Percentiles rank a stretch among this genome's conserved stretches.
These are phyloP conservation scores for Blastobotrys mokoenaii DNA, from an alignment of 805 yeast species.

Conservation along the genomic window DNA sequence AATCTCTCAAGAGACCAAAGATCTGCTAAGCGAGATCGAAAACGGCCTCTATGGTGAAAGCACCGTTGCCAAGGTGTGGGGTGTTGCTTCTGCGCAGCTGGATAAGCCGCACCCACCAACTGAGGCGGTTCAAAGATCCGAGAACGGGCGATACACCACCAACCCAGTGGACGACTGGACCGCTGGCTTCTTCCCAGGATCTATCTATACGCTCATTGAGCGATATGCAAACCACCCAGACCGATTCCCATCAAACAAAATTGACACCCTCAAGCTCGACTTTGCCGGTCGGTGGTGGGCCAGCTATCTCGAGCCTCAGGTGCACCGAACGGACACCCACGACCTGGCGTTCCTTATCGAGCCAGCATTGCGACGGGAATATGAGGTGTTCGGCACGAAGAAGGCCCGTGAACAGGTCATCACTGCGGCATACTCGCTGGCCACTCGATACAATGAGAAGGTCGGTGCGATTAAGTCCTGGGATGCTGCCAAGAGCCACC, in stretches of 20 bases:
- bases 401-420: constrained; percentile 19
- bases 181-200: constrained; percentile 18
- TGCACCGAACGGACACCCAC: constrained; percentile 23
- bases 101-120: constrained; percentile 7
- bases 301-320: constrained; percentile 7
- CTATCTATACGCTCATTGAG: constrained; percentile 12
- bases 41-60: constrained; percentile 3
- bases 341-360: constrained; percentile 26
- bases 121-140: background rate
- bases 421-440: constrained; percentile 25
- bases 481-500: constrained; percentile 20
- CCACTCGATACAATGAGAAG: constrained; percentile 20
- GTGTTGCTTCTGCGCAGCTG: constrained; percentile 10
- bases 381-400: constrained; percentile 14
- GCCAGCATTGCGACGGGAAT: constrained; percentile 24
- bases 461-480: constrained; percentile 25
- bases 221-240: constrained; percentile 5
- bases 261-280: background rate
- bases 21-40: background rate
- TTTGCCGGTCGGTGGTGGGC: constrained; percentile 9
- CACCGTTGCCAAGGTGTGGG: constrained; percentile 13
- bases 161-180: constrained; percentile 18
- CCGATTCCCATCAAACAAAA: background rate
- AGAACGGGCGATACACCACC: background rate
- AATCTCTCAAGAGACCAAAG: background rate